A percentile compares a stretch with the other conserved stretches of the same genome.
These are phyloP conservation scores for Diutina mesorugosa DNA, from an alignment of 1,139 yeast genomes.

Conservation along the genomic window DNA sequence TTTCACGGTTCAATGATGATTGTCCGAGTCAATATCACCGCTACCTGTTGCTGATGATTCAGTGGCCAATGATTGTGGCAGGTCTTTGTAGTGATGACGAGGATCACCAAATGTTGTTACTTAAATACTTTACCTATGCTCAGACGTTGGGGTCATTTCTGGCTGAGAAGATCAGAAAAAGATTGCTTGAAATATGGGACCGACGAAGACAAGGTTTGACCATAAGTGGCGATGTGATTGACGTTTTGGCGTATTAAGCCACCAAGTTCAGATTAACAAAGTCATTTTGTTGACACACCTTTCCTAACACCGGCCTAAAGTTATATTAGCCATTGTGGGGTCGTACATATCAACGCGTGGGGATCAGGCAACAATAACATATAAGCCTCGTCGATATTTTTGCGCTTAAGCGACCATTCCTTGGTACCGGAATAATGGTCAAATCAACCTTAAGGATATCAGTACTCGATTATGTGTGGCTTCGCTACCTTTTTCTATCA, in stretches of 20 bases:
- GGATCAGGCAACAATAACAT: background rate
- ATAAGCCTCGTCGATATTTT: background rate
- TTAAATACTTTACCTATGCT: conserved; percentile 21
- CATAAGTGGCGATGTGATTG: background rate
- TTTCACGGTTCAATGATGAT: conserved; percentile 8
- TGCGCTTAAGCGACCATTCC: too few relatives aligned
- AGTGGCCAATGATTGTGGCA: conserved; percentile 52
- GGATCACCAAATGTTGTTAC: conserved; percentile 29
- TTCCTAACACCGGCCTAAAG: background rate
- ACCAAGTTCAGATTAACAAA: background rate
- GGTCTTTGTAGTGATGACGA: conserved; percentile 40
- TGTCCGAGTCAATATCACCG: conserved; percentile 13
- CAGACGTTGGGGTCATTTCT: background rate
- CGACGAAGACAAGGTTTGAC: background rate
- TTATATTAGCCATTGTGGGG: background rate
- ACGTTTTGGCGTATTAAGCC: background rate
- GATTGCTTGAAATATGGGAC: background rate
- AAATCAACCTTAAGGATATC: too few relatives aligned
- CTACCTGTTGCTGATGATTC: conserved; percentile 34
- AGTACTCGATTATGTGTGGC: too few relatives aligned
- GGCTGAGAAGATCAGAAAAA: background rate
- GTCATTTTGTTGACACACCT: background rate
- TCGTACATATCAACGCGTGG: background rate
- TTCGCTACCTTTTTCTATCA: too few relatives aligned
- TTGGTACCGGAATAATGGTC: too few relatives aligned